Evolutionary conservation across 176 grass and related monocot genomes (phyloP).

Genomic region (Lolium rigidum): DNA sequence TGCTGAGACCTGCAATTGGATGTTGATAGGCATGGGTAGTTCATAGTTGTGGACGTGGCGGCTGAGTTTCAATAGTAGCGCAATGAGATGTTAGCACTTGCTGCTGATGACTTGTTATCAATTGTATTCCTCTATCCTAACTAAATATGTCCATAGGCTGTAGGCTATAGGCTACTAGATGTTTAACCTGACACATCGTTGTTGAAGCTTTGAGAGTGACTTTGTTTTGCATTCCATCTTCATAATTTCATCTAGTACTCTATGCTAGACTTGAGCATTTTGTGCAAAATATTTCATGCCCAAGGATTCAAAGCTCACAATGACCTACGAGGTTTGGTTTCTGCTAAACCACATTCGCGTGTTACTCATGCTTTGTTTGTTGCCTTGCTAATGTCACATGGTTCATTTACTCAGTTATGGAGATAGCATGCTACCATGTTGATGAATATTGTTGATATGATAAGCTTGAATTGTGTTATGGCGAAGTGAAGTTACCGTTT

Average conservation of each 20-base stretch:
- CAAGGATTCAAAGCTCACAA: not conserved
- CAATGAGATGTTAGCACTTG: not conserved
- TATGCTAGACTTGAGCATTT: no score
- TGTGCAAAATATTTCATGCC: not conserved
- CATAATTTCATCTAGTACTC: no score
- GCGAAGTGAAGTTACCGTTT: constrained; percentile 54
- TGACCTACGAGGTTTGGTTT: not conserved
- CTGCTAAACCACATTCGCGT: not conserved
- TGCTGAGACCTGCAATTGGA: not conserved
- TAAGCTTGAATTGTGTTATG: constrained; percentile 16
- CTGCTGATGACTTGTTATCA: not conserved
- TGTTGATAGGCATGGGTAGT: not conserved
- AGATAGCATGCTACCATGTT: no score
- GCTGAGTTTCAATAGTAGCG: not conserved
- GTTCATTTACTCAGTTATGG: no score
- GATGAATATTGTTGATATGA: not conserved
- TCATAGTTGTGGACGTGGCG: not conserved
- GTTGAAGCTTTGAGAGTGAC: no score
- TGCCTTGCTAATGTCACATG: not conserved
- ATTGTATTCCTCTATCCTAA: not conserved
- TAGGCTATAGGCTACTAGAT: not conserved
- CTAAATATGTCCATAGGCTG: not conserved
- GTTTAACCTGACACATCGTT: no score
- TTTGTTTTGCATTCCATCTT: no score
- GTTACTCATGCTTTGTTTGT: not conserved